Evolutionary conservation across 106 monocot genomes (phyloP).

Genomic region (Chionographis japonica): DNA sequence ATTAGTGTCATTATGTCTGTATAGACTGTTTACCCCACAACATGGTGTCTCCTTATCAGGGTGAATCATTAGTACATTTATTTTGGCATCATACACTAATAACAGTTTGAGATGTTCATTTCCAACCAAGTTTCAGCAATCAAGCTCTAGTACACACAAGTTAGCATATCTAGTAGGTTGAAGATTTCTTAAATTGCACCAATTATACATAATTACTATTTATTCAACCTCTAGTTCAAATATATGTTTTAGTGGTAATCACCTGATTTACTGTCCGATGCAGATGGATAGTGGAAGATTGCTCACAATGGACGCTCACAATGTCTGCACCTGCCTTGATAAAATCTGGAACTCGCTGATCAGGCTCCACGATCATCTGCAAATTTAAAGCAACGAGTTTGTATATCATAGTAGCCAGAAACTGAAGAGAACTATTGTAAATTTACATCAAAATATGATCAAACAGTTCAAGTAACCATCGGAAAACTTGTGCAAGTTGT

Average conservation of each 20-base stretch:
- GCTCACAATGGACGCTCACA: conserved; percentile 96
- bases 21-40: no score
- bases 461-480: background rate
- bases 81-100: no score
- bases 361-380: conserved; percentile 99
- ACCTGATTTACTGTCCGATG: conserved; percentile 91
- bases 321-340: conserved; percentile 98
- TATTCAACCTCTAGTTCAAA: no score
- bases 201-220: no score
- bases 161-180: no score
- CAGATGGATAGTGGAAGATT: conserved; percentile 87
- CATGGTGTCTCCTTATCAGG: no score
- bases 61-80: no score
- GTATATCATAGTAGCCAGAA: background rate
- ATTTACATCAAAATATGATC: background rate
- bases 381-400: conserved; percentile 8
- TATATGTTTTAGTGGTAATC: background rate
- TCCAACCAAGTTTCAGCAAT: no score
- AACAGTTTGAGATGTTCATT: no score
- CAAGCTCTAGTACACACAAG: no score
- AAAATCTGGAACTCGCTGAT: conserved; percentile 89
- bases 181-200: no score
- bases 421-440: background rate
- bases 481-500: background rate
- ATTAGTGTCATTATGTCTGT: no score